These are phyloP conservation scores for Neolecta irregularis DNA, from an alignment of 1,139 yeast genomes.

Conservation along the genomic window DNA sequence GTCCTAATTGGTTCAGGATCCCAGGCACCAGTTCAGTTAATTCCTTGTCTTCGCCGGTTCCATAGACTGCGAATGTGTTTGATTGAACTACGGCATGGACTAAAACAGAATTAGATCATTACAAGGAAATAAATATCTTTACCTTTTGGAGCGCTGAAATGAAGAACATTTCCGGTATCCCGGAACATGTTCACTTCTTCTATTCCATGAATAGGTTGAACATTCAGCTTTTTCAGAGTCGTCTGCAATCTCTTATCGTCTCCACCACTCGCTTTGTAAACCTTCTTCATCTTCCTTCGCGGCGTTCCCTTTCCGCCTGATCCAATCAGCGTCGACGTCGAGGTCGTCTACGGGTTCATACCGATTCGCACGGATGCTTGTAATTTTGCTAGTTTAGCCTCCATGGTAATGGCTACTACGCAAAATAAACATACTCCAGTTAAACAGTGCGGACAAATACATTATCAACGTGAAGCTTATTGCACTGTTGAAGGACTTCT, in stretches of 20 bases:
- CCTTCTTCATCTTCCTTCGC: constrained; percentile 65
- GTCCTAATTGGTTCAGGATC: constrained; percentile 91
- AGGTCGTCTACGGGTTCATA: neutral
- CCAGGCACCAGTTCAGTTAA: constrained; percentile 88
- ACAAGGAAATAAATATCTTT: constrained; percentile 2
- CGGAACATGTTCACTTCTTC: constrained; percentile 97
- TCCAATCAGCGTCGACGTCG: too few relatives aligned
- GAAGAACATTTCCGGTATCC: constrained; percentile 91
- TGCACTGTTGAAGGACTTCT: constrained; percentile 6
- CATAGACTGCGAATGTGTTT: constrained; percentile 91
- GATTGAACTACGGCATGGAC: constrained; percentile 84
- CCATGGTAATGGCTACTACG: too few relatives aligned
- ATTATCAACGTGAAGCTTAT: neutral
- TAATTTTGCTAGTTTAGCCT: constrained; percentile 28
- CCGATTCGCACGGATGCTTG: constrained; percentile 28
- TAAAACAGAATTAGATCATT: constrained; percentile 30
- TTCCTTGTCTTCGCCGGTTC: constrained; percentile 86
- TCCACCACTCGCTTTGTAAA: constrained; percentile 46
- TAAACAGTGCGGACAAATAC: constrained; percentile 16
- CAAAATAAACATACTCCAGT: too few relatives aligned
- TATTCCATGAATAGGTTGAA: constrained; percentile 73
- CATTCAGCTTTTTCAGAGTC: constrained; percentile 77
- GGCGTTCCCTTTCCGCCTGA: constrained; percentile 34
- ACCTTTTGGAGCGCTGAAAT: constrained; percentile 41
- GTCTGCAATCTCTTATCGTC: constrained; percentile 86